Percentiles rank a stretch among this genome's conserved stretches.
These are phyloP conservation scores for Parathielavia appendiculata DNA, from an alignment of 495 filamentous ascomycete species.

Conservation along the genomic window DNA sequence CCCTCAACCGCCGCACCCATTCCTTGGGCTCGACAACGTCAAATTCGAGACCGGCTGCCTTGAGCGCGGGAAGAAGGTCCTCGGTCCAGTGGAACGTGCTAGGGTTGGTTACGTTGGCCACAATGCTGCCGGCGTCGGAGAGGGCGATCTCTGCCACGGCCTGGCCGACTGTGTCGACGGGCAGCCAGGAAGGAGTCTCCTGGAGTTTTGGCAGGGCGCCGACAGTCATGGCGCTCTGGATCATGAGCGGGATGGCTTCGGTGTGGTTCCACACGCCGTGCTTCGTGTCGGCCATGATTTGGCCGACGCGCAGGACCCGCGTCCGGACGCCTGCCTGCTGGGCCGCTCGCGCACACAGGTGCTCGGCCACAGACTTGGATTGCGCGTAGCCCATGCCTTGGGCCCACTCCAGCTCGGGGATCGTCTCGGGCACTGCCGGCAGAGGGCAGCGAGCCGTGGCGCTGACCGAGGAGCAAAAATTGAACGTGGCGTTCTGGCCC, in stretches of 20 bases:
- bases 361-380: not conserved
- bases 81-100: not conserved
- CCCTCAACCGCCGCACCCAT: not conserved
- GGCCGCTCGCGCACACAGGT: not conserved
- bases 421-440: not conserved
- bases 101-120: not conserved
- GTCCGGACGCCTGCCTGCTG: not conserved
- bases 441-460: not conserved
- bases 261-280: constrained; percentile 5
- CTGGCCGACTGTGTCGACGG: not conserved
- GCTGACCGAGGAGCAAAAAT: constrained; percentile 1
- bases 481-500: not conserved
- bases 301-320: constrained; percentile 1
- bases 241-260: constrained; percentile 1
- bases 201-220: not conserved
- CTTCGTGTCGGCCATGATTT: not conserved
- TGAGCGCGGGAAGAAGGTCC: not conserved
- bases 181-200: not conserved
- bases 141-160: not conserved
- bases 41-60: not conserved
- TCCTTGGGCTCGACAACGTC: not conserved
- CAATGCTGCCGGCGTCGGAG: not conserved
- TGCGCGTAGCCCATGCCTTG: not conserved
- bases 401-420: not conserved
- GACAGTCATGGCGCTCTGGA: not conserved